Evolutionary conservation across 345 rosid genomes (phyloP).

Genomic region (Turritis glabra): DNA sequence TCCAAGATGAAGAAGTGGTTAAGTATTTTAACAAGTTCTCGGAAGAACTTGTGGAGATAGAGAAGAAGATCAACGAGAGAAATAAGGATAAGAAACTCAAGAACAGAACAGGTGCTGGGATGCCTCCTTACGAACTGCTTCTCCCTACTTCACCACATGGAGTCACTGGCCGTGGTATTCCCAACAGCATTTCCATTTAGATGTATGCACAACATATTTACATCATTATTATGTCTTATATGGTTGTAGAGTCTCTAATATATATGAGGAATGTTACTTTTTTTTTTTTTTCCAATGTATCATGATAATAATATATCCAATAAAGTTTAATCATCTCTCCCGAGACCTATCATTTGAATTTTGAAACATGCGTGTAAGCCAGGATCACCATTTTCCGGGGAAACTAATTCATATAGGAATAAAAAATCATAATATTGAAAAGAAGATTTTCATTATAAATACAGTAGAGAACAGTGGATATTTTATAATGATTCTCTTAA

Average conservation of each 20-base stretch:
- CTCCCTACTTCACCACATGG: conserved; percentile 82
- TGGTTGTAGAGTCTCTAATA: conserved; percentile 8
- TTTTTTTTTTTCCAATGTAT: not conserved
- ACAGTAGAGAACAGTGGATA: too few species aligned
- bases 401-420: too few species aligned
- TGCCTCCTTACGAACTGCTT: conserved; percentile 86
- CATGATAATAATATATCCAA: conserved; percentile 10
- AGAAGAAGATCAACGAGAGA: conserved; percentile 57
- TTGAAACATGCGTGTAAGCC: not conserved
- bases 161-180: conserved; percentile 93
- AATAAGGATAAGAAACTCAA: conserved; percentile 61
- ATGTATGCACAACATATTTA: conserved; percentile 1
- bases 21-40: conserved; percentile 57
- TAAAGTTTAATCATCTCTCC: not conserved
- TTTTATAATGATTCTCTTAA: too few species aligned
- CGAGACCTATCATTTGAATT: not conserved
- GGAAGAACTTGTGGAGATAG: conserved; percentile 61
- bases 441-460: too few species aligned
- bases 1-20: conserved; percentile 55
- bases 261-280: not conserved
- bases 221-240: not conserved
- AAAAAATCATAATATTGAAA: too few species aligned
- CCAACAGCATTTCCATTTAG: conserved; percentile 87
- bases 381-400: too few species aligned
- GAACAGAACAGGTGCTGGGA: conserved; percentile 86